Percentiles rank a stretch among this genome's conserved stretches.
These are phyloP conservation scores for Chaetothyriales sp. DNA, from an alignment of 2,329 filamentous ascomycete genomes.

Conservation along the genomic window DNA sequence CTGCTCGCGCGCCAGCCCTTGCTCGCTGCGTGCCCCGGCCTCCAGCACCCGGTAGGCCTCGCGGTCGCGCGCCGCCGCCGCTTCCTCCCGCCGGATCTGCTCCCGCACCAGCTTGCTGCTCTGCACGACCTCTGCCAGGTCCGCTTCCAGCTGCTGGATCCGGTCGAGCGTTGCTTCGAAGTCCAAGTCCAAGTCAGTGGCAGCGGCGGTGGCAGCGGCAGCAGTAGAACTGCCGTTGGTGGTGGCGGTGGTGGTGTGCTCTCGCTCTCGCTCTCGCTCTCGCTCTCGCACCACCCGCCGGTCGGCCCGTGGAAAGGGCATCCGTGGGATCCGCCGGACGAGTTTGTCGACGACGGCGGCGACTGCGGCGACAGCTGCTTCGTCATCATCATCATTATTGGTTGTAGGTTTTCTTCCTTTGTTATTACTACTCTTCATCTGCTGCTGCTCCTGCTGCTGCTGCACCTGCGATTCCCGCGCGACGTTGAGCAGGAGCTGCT, in stretches of 20 bases:
- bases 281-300: too few species aligned
- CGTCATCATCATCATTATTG: slow-evolving; percentile 1
- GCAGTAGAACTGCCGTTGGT: too few species aligned
- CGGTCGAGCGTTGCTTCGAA: slow-evolving; percentile 27
- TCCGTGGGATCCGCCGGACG: slow-evolving; percentile 27
- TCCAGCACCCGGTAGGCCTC: slow-evolving; percentile 28
- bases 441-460: background rate
- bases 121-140: slow-evolving; percentile 26
- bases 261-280: background rate
- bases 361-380: slow-evolving; percentile 6
- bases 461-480: slow-evolving; percentile 19
- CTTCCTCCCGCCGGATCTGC: slow-evolving; percentile 30
- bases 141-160: slow-evolving; percentile 21
- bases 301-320: slow-evolving; percentile 29
- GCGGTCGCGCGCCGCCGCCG: slow-evolving; percentile 26
- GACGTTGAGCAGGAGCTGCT: slow-evolving; percentile 27
- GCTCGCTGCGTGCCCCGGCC: slow-evolving; percentile 27
- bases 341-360: slow-evolving; percentile 9
- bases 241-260: slow-evolving; percentile 21
- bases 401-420: background rate
- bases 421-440: background rate
- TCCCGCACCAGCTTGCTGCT: slow-evolving; percentile 26
- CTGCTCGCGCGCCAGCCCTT: slow-evolving; percentile 26
- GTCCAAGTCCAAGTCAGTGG: slow-evolving; percentile 29
- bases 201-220: too few species aligned